Percentiles rank a stretch among this genome's conserved stretches.
Conservation (phyloP, 352 stramenopile genomes). For the Phytophthora pseudosyringae region DNA sequence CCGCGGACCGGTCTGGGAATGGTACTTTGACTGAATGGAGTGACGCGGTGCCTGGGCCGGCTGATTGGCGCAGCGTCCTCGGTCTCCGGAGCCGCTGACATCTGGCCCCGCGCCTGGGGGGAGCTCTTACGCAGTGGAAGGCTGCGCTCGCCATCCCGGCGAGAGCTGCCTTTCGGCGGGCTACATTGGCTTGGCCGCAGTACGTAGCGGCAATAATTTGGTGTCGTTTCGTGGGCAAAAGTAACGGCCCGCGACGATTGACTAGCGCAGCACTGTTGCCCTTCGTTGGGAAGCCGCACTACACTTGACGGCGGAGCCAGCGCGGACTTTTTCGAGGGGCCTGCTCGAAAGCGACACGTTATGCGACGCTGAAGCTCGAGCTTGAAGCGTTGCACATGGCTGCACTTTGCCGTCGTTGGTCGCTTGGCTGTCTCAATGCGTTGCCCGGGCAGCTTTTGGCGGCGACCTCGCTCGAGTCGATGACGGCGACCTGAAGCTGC, state of each 20-base stretch:
- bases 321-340: conserved; percentile 21
- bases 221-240: conserved; percentile 24
- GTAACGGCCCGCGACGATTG: conserved; percentile 29
- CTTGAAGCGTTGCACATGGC: conserved; percentile 40
- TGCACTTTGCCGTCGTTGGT: conserved; percentile 22
- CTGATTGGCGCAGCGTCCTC: conserved; percentile 31
- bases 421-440: conserved; percentile 13
- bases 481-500: not conserved
- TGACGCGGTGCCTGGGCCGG: conserved; percentile 16
- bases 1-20: conserved; percentile 16
- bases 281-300: not conserved
- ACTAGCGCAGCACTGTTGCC: conserved; percentile 17
- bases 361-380: conserved; percentile 26
- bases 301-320: too few species aligned
- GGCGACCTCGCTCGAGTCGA: not conserved
- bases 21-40: conserved; percentile 4
- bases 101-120: not conserved
- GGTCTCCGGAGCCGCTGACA: conserved; percentile 13
- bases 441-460: not conserved
- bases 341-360: conserved; percentile 31
- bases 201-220: conserved; percentile 25
- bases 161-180: not conserved
- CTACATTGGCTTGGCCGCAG: not conserved
- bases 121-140: conserved; percentile 17
- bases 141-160: not conserved